Percentiles rank a stretch among this genome's conserved stretches.
Conservation (phyloP, 371 early-diverging fungal species). For the Mortierella sp. region DNA sequence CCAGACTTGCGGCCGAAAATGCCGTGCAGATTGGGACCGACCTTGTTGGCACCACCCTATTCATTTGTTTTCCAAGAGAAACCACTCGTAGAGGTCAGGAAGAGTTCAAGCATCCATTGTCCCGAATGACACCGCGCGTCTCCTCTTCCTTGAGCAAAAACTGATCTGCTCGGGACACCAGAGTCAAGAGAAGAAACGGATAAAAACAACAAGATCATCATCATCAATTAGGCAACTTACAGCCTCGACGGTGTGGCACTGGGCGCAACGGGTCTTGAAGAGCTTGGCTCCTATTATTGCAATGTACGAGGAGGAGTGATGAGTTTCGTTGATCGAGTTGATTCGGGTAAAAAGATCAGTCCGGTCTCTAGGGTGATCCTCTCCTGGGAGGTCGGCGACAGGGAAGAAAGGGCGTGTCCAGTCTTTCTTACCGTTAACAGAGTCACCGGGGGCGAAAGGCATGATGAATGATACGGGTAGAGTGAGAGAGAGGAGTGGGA, state of each 20-base stretch:
- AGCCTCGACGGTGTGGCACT: constrained; percentile 96
- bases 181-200: too few species aligned
- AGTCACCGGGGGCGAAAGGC: constrained; percentile 29
- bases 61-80: too few species aligned
- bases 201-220: too few species aligned
- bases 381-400: neutral
- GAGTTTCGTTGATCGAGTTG: constrained; percentile 5
- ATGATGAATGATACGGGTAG: constrained; percentile 29
- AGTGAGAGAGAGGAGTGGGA: neutral
- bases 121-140: too few species aligned
- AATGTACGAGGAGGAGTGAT: neutral
- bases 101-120: too few species aligned
- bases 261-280: constrained; percentile 99
- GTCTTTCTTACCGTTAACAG: constrained; percentile 32
- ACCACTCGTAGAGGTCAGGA: too few species aligned
- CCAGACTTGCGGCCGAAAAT: constrained; percentile 93
- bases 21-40: constrained; percentile 96
- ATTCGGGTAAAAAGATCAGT: neutral
- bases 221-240: constrained; percentile 67
- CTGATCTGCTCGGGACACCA: too few species aligned
- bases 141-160: too few species aligned
- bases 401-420: neutral
- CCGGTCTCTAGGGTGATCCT: neutral
- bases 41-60: constrained; percentile 90
- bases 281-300: constrained; percentile 87